phyloP scores from a whole-genome alignment of 225 moss, liverwort and hornwort species.

The Neckera pumila region DNA sequence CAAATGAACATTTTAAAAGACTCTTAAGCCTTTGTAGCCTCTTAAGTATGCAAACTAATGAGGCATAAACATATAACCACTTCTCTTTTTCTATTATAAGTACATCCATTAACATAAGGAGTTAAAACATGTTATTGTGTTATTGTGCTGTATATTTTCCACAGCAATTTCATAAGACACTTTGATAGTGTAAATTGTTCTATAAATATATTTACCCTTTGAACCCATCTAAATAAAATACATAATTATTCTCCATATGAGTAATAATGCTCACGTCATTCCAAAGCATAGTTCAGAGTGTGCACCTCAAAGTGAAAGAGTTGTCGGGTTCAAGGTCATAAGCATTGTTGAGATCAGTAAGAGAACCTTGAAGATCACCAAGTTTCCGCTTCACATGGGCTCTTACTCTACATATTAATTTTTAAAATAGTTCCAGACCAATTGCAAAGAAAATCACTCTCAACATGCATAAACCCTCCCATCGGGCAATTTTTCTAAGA shows the following conservation, averaged over 20 bases:
- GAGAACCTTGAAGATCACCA: constrained; percentile 28
- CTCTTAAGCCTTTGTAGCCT: not conserved
- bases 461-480: not conserved
- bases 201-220: not conserved
- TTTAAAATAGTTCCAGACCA: not conserved
- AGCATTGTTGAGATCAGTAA: constrained; percentile 21
- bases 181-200: not conserved
- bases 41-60: not conserved
- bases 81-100: not conserved
- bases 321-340: constrained; percentile 30
- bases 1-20: not conserved
- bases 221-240: not conserved
- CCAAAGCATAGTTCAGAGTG: not conserved
- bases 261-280: not conserved
- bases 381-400: constrained; percentile 43
- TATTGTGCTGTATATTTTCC: not conserved
- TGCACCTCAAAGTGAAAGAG: constrained; percentile 29
- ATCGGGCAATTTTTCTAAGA: no score
- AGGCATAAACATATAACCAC: not conserved
- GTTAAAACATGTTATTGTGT: not conserved
- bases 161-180: not conserved
- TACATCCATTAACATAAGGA: not conserved
- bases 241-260: not conserved
- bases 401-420: constrained; percentile 5
- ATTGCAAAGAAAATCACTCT: not conserved